Evolutionary conservation across 2,329 filamentous ascomycete species (phyloP).

Genomic region (Alternaria panax): DNA sequence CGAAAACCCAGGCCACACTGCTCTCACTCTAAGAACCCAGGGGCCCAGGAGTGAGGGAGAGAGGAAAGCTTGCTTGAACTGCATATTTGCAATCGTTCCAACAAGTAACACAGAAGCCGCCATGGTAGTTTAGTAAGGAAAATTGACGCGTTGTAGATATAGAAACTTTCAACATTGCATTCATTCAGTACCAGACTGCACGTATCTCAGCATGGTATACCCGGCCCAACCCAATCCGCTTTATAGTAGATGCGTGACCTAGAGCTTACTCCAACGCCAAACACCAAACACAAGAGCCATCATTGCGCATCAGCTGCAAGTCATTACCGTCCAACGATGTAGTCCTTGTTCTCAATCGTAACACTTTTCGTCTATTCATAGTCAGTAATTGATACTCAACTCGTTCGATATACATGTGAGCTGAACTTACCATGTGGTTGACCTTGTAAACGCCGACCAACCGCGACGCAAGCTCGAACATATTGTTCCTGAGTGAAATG

Average conservation of each 20-base stretch:
- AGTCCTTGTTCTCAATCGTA: conserved; percentile 61
- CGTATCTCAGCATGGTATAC: conserved; percentile 15
- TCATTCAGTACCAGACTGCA: conserved; percentile 12
- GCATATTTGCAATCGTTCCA: neutral
- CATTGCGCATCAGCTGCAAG: neutral
- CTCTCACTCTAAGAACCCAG: neutral
- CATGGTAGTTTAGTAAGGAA: neutral
- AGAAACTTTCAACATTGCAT: conserved; percentile 6
- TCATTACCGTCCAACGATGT: conserved; percentile 40
- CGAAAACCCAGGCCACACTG: neutral
- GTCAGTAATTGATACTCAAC: conserved; percentile 19
- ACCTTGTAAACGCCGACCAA: conserved; percentile 99
- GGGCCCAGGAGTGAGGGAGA: no score
- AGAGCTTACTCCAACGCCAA: conserved; percentile 4
- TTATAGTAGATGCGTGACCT: conserved; percentile 5
- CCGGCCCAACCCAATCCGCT: conserved; percentile 2
- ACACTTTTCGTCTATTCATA: conserved; percentile 60
- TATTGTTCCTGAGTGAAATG: conserved; percentile 97
- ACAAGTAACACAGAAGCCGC: neutral
- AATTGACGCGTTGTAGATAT: neutral
- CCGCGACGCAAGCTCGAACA: conserved; percentile 97
- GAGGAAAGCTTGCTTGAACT: neutral
- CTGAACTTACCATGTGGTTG: conserved; percentile 79
- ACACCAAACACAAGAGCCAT: conserved; percentile 5
- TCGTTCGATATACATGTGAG: neutral